These are phyloP conservation scores for Leishmania arabica DNA, from an alignment of 208 protist species.

Conservation along the genomic window DNA sequence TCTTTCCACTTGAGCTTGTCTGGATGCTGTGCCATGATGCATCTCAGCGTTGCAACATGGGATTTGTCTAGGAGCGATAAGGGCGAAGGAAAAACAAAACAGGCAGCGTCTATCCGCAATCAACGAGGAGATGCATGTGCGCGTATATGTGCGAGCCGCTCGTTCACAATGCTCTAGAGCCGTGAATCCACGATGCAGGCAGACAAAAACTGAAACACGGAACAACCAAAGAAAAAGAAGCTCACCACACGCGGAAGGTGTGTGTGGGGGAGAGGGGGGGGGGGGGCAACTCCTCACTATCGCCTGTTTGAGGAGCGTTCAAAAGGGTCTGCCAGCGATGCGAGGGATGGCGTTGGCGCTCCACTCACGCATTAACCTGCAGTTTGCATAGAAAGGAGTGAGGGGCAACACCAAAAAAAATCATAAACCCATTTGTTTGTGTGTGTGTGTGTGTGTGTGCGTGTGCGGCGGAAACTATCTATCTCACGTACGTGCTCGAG, in stretches of 20 bases:
- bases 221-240: too few relatives aligned
- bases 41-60: background rate
- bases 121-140: background rate
- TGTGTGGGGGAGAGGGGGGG: too few relatives aligned
- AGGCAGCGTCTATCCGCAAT: background rate
- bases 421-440: background rate
- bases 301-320: background rate
- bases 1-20: conserved; percentile 68
- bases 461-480: background rate
- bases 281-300: background rate
- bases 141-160: background rate
- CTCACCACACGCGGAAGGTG: background rate
- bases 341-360: background rate
- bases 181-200: background rate
- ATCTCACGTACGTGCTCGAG: background rate
- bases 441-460: too few relatives aligned
- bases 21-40: conserved; percentile 71
- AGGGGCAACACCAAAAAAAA: background rate
- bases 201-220: background rate
- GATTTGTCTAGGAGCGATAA: background rate
- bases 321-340: background rate
- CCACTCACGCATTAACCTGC: background rate
- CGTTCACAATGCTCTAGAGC: background rate
- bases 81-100: background rate
- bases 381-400: background rate